phyloP scores from a whole-genome alignment of 1,284 basidiomycete genomes.

The Cutaneotrichosporon daszewskae region DNA sequence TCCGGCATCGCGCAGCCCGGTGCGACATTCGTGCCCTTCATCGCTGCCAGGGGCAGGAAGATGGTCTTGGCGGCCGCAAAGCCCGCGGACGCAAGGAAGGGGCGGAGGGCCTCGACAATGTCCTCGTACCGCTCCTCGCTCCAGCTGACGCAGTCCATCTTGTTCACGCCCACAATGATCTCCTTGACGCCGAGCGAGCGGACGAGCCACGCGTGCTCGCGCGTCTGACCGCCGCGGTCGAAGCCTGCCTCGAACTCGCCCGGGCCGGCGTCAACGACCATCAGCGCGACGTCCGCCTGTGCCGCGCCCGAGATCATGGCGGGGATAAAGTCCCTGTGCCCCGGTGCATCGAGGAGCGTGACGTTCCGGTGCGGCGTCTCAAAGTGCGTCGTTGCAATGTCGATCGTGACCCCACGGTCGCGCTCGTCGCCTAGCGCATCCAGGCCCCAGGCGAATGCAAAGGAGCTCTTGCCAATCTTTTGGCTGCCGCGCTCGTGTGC shows the following conservation, averaged over 20 bases:
- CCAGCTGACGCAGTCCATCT: slow-evolving; percentile 87
- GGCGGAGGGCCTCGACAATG: slow-evolving; percentile 66
- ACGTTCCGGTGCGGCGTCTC: slow-evolving; percentile 70
- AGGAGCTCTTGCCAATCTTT: slow-evolving; percentile 87
- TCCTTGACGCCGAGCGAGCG: slow-evolving; percentile 92
- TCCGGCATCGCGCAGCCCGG: slow-evolving; percentile 48
- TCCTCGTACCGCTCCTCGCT: slow-evolving; percentile 74
- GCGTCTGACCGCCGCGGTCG: slow-evolving; percentile 88
- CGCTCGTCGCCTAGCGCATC: slow-evolving; percentile 91
- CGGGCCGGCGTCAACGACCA: slow-evolving; percentile 85
- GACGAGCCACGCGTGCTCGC: slow-evolving; percentile 89
- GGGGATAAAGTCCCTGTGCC: slow-evolving; percentile 95
- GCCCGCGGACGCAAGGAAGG: slow-evolving; percentile 82
- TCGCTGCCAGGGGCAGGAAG: slow-evolving; percentile 86
- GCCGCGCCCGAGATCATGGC: slow-evolving; percentile 99
- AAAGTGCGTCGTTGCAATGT: slow-evolving; percentile 82
- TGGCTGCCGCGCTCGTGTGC: slow-evolving; percentile 87
- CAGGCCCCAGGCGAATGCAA: slow-evolving; percentile 96
- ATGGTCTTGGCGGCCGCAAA: slow-evolving; percentile 71
- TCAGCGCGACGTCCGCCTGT: slow-evolving; percentile 89
- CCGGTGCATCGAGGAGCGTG: slow-evolving; percentile 91
- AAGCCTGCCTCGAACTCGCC: slow-evolving; percentile 97
- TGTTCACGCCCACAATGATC: slow-evolving; percentile 89
- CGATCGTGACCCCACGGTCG: slow-evolving; percentile 94
- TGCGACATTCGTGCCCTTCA: slow-evolving; percentile 75